Evolutionary conservation across 2,329 filamentous ascomycete genomes (phyloP).

Genomic region (Trichoderma sp.): DNA sequence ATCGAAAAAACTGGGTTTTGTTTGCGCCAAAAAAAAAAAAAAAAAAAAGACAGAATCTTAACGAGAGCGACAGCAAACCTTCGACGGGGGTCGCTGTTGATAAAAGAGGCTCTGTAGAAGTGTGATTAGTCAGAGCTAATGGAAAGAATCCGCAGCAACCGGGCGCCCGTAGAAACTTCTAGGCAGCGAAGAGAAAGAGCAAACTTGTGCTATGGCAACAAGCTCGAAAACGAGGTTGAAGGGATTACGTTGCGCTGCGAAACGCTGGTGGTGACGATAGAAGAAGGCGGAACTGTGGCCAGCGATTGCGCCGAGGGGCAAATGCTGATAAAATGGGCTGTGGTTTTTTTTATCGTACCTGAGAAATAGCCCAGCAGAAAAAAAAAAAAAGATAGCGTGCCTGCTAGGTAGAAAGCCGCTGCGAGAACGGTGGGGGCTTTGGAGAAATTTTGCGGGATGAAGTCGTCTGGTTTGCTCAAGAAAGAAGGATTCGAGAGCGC

Average conservation of each 20-base stretch:
- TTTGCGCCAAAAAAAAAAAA: conserved; percentile 8
- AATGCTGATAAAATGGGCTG: not conserved
- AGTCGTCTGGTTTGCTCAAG: not conserved
- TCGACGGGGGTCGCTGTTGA: not conserved
- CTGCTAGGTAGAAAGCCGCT: conserved; percentile 9
- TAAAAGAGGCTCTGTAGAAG: conserved; percentile 10
- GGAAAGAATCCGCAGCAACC: not conserved
- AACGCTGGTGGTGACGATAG: not conserved
- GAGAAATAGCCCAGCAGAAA: conserved; percentile 11
- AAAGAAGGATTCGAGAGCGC: not conserved
- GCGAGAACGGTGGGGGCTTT: conserved; percentile 10
- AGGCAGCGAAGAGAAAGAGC: not conserved
- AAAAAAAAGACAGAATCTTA: too few species aligned
- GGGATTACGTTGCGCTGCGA: not conserved
- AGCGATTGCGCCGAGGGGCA: conserved; percentile 13
- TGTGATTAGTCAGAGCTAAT: conserved; percentile 17
- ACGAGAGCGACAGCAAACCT: not conserved
- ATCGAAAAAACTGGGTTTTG: conserved; percentile 4
- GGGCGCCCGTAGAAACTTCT: conserved; percentile 5
- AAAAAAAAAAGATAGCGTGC: conserved; percentile 14
- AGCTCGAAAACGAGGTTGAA: not conserved
- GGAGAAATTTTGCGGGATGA: conserved; percentile 13
- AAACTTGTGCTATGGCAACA: not conserved
- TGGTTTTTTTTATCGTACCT: not conserved
- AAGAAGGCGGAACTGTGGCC: conserved; percentile 3